A percentile compares a stretch with the other conserved stretches of the same genome.
Conservation (phyloP, 2,329 filamentous ascomycete genomes). For the Fusarium tricinctum region DNA sequence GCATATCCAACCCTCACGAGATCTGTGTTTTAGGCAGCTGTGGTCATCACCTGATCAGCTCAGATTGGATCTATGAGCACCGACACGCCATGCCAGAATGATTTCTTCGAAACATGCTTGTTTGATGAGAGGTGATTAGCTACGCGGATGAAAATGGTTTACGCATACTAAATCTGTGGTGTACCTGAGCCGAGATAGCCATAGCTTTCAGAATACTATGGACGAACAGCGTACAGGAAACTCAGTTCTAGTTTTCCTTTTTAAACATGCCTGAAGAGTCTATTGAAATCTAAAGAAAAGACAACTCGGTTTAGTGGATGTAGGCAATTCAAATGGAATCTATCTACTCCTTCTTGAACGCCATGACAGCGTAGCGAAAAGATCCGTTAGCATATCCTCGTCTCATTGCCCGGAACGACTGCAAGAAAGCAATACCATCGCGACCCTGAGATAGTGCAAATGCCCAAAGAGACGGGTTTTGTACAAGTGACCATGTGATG, state of each 20-base stretch:
- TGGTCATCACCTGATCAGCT: conserved; percentile 24
- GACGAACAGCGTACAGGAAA: not conserved
- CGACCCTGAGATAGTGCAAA: conserved; percentile 72
- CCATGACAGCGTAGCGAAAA: conserved; percentile 71
- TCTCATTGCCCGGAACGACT: conserved; percentile 73
- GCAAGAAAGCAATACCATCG: conserved; percentile 71
- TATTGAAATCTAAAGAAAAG: not conserved
- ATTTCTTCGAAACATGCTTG: conserved; percentile 12
- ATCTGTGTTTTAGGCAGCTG: conserved; percentile 16
- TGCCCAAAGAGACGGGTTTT: conserved; percentile 72
- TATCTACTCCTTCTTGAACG: conserved; percentile 62
- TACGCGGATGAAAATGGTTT: not conserved
- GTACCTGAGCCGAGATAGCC: not conserved
- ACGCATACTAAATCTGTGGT: conserved; percentile 1
- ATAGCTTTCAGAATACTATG: not conserved
- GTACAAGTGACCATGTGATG: conserved; percentile 72
- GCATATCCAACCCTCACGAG: not conserved
- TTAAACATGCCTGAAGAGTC: not conserved
- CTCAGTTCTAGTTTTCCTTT: not conserved
- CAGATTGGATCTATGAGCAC: not conserved
- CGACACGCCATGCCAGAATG: conserved; percentile 20
- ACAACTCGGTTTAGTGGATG: not conserved
- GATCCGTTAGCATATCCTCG: conserved; percentile 70
- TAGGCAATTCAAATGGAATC: not conserved
- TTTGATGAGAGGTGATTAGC: not conserved